These are phyloP conservation scores for Pseudocercospora cruenta DNA, from an alignment of 2,329 filamentous ascomycete species.

Conservation along the genomic window DNA sequence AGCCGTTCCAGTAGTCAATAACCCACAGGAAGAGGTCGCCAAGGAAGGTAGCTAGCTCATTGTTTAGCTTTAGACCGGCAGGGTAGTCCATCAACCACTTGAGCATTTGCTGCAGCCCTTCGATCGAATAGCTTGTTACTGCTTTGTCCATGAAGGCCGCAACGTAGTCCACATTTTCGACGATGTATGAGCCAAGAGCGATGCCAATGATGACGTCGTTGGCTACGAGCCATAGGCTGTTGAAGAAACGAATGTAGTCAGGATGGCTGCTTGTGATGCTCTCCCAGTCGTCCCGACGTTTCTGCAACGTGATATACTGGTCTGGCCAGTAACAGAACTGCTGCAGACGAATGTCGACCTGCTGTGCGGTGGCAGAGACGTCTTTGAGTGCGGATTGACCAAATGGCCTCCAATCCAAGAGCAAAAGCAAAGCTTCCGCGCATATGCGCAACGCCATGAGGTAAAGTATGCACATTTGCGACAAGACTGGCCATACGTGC, in stretches of 20 bases:
- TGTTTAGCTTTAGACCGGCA: conserved; percentile 92
- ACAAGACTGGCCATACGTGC: conserved; percentile 78
- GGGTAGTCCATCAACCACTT: conserved; percentile 96
- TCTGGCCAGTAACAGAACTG: conserved; percentile 99
- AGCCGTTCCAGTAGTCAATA: conserved; percentile 94
- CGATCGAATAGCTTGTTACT: conserved; percentile 80
- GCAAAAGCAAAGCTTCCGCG: conserved; percentile 75
- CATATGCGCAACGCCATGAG: conserved; percentile 78
- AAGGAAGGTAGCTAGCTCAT: conserved; percentile 87
- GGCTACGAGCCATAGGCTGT: conserved; percentile 95
- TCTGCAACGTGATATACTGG: conserved; percentile 89
- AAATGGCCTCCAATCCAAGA: conserved; percentile 83
- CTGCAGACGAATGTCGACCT: conserved; percentile 93
- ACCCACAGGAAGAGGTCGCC: conserved; percentile 98
- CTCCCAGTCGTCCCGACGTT: conserved; percentile 88
- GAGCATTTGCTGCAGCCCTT: conserved; percentile 85
- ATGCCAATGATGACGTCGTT: conserved; percentile 99
- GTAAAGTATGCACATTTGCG: conserved; percentile 70
- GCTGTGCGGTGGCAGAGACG: conserved; percentile 92
- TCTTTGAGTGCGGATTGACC: conserved; percentile 88
- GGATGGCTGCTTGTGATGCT: conserved; percentile 94
- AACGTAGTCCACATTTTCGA: conserved; percentile 88
- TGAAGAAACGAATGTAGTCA: conserved; percentile 98
- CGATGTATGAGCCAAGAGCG: conserved; percentile 92
- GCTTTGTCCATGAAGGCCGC: conserved; percentile 77